A percentile compares a stretch with the other conserved stretches of the same genome.
Evolutionary conservation across 2,329 filamentous ascomycete species (phyloP).

Genomic region (Ilyonectria destructans): DNA sequence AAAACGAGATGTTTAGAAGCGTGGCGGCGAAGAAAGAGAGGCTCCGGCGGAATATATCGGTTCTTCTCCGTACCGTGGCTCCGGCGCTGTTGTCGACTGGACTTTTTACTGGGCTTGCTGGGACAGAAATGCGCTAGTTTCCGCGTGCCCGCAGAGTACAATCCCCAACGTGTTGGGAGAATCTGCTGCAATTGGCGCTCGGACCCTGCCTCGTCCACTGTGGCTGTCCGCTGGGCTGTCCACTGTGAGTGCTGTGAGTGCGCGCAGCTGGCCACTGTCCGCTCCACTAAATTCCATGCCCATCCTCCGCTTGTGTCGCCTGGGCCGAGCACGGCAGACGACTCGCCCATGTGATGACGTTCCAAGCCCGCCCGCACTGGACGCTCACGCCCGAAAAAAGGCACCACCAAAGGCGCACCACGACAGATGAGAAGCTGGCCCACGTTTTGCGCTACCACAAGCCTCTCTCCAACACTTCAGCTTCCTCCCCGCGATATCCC

Average conservation of each 20-base stretch:
- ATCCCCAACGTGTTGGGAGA: constrained; percentile 49
- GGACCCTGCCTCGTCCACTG: constrained; percentile 22
- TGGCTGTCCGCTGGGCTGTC: not conserved
- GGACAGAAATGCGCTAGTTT: constrained; percentile 13
- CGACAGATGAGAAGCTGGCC: constrained; percentile 21
- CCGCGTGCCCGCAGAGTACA: constrained; percentile 23
- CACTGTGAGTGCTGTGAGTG: not conserved
- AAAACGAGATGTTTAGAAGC: not conserved
- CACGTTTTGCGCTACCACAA: constrained; percentile 22
- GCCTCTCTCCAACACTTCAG: constrained; percentile 10
- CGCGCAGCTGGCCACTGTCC: constrained; percentile 5
- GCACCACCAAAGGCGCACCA: not conserved
- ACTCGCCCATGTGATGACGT: constrained; percentile 34
- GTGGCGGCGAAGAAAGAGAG: constrained; percentile 12
- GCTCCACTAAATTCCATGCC: not conserved
- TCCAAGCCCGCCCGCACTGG: constrained; percentile 21
- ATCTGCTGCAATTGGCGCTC: constrained; percentile 47
- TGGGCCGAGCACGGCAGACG: not conserved
- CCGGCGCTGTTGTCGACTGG: not conserved
- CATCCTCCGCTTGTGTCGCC: constrained; percentile 14
- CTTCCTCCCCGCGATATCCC: constrained; percentile 8
- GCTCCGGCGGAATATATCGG: constrained; percentile 44
- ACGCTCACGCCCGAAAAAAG: constrained; percentile 22
- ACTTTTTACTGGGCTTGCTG: constrained; percentile 1
- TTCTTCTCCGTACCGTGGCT: constrained; percentile 27